These are phyloP conservation scores for Calonectria pseudoturangicola DNA, from an alignment of 2,329 filamentous ascomycete genomes.

Conservation along the genomic window DNA sequence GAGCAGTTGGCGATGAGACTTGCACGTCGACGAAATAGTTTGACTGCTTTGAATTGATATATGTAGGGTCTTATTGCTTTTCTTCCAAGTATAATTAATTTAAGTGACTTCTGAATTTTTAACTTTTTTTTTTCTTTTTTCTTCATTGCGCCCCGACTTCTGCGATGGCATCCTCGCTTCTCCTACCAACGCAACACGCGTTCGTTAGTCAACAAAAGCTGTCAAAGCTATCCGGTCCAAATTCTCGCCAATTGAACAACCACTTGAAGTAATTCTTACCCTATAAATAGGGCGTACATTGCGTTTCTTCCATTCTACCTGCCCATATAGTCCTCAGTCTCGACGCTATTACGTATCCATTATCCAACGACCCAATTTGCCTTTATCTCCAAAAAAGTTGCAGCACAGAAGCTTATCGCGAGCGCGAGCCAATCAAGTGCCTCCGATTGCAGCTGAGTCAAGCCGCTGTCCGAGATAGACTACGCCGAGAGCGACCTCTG, in stretches of 20 bases:
- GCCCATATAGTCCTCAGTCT: background rate
- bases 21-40: background rate
- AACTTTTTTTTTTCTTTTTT: background rate
- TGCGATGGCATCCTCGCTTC: background rate
- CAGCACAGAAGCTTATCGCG: conserved; percentile 8
- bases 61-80: background rate
- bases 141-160: background rate
- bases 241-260: conserved; percentile 4
- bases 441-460: conserved; percentile 31
- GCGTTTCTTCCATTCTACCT: background rate
- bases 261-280: background rate
- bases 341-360: conserved; percentile 25
- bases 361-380: conserved; percentile 13
- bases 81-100: background rate
- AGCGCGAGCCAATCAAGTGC: background rate
- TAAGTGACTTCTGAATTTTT: background rate
- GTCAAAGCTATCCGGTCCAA: background rate
- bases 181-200: too few relatives aligned
- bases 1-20: background rate
- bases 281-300: background rate
- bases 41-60: background rate
- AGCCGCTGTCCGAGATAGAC: conserved; percentile 12
- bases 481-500: background rate
- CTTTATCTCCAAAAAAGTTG: conserved; percentile 6
- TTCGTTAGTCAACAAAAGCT: background rate